Evolutionary conservation across 345 rosid genomes (phyloP), one percentile per base, ranked within the genome.

Genomic region (Citrus trifoliata): DNA sequence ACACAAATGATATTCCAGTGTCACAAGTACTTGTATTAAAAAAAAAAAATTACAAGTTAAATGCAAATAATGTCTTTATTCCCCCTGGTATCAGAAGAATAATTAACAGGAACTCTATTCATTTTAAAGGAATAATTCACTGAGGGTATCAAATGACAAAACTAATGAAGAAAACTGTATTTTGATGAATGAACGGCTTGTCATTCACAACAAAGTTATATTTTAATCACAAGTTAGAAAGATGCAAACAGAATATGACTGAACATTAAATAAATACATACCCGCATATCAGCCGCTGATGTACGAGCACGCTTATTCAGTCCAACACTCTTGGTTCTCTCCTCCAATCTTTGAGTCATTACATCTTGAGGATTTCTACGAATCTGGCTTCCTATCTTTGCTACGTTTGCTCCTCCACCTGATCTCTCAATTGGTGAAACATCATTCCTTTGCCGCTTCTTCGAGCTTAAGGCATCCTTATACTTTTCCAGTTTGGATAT

Each of bases 221-320:
- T 6, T 56, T 16, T 35, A 74, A 73, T 33, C 63, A 32, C 28
- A 22, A 65, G 38, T 61, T 73, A 37, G 33, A 38, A 69, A 65
- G 60, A 63, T 22, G 65, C 66, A 24, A 61, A 63, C 51, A 78
- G 25, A 73, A 32, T 32, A 73, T 16, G 51, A 18, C 73, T 70
- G 76, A 38, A 73, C 71, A 87, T 33, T 51, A 77, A 53, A 53
- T 73, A 85, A 77, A 79, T 69, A 91, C 95, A 86, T 86, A 93
- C 98, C 99, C 88, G 92, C 85, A 88, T 80, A 85, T 93, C 97
- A 51, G 86, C 87, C 64, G 86, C 82, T 71, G 93, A 69, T 1
- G 93, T 84, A 58, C 95, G 94, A 81, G 83, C 87, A 79, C 97
- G 97, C 84, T 93, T 96, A 79, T 89, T 89, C 82, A 88, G 83